Evolutionary conservation across 305 asterid genomes (phyloP).

Genomic region (Striga hermonthica): DNA sequence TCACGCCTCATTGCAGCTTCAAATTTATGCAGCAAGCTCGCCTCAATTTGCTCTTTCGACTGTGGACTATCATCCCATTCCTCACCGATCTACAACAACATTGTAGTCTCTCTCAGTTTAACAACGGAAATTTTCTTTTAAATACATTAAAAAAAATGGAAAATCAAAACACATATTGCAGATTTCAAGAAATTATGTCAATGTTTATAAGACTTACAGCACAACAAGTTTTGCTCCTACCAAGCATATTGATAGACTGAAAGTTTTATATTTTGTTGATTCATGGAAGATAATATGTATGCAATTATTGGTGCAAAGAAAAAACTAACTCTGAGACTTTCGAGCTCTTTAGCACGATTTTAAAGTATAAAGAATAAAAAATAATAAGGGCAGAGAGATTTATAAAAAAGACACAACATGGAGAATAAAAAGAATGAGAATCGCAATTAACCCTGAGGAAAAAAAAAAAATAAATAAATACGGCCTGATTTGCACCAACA

Average conservation of each 20-base stretch:
- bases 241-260: too few relatives aligned
- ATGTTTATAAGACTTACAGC: background rate
- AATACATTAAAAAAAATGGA: background rate
- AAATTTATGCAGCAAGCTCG: constrained; percentile 68
- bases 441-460: too few relatives aligned
- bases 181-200: constrained; percentile 13
- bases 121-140: background rate
- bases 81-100: constrained; percentile 61
- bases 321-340: constrained; percentile 52
- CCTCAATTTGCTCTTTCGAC: constrained; percentile 81
- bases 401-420: too few relatives aligned
- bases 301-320: too few relatives aligned
- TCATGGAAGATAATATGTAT: constrained; percentile 9
- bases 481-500: too few relatives aligned
- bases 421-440: too few relatives aligned
- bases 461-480: too few relatives aligned
- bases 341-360: background rate
- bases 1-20: constrained; percentile 93
- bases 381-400: too few relatives aligned
- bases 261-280: background rate
- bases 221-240: too few relatives aligned
- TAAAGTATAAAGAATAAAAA: too few relatives aligned
- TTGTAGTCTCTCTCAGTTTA: constrained; percentile 29
- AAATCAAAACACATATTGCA: constrained; percentile 19
- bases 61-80: constrained; percentile 87